A percentile compares a stretch with the other conserved stretches of the same genome.
Conservation (phyloP, 1,284 basidiomycete species). For the Sporisorium sorghi region DNA sequence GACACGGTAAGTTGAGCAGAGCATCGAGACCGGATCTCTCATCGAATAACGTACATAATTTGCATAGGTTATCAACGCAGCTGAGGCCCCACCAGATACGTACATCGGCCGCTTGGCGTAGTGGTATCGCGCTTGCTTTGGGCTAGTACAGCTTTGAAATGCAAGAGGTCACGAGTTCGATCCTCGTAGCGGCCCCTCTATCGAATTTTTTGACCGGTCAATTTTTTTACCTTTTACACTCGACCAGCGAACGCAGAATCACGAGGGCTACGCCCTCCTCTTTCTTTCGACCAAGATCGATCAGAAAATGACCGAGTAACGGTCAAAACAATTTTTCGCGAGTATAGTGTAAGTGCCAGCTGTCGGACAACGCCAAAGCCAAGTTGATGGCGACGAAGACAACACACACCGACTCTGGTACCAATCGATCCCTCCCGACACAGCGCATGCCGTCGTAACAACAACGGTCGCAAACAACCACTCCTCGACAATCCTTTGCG, state of each 20-base stretch:
- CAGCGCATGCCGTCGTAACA: no score
- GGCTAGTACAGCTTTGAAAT: conserved; percentile 12
- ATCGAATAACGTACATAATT: not conserved
- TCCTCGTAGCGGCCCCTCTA: conserved; percentile 48
- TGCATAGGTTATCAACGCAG: no score
- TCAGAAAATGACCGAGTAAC: conserved; percentile 9
- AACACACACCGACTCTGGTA: no score
- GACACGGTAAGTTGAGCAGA: no score
- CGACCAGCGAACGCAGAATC: conserved; percentile 4
- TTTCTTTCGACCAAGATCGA: conserved; percentile 9
- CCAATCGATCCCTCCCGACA: no score
- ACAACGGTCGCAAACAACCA: no score
- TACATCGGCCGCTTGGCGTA: conserved; percentile 58
- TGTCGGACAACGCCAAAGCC: not conserved
- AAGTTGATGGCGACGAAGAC: no score
- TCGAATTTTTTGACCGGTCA: conserved; percentile 15
- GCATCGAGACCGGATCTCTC: no score
- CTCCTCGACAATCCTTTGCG: no score
- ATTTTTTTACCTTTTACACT: conserved; percentile 5
- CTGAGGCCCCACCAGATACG: no score
- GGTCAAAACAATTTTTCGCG: conserved; percentile 6
- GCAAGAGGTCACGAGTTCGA: conserved; percentile 61
- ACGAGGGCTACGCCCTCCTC: not conserved
- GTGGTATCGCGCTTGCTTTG: conserved; percentile 59
- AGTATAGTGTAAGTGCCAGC: no score